Evolutionary conservation across 768 basidiomycete genomes (phyloP), one percentile per base, ranked within the genome.

Genomic region (Amanita fuliginea): DNA sequence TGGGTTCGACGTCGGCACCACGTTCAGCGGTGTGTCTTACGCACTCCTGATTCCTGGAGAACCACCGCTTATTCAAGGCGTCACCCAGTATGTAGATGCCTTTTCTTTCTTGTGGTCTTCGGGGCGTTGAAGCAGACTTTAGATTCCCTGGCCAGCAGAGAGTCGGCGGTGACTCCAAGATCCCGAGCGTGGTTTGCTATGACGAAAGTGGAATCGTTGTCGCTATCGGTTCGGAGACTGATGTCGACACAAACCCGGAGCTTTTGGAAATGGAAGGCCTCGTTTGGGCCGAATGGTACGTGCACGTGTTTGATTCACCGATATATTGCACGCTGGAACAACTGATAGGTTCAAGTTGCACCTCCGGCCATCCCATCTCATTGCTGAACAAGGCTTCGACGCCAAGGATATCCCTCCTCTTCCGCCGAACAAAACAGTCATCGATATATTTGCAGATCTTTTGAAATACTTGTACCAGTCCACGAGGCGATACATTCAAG

Each of bases 181-280:
- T 76, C 47, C 75, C 75, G 4, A 70, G 71, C 21, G 64, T 75
- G 46, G 52, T 76, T 10, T 77, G 69, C 55, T 76, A 76, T 50
- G 69, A 73, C 49, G 54, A 61, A 30, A 53, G 57, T 6, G 74
- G 74, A 0, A 54, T 54, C 0, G 63, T 71, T 14, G 61, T 64
- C 43, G 70, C 72, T 5, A 65, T 68, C 28, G 74, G 74, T 18
- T 73, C 73, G 11, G 74, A 75, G 56, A 68, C 74, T 1, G 58
- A 64, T 19, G 61, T 62, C 11, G 67, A 73, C 24, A 65, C 64
- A 26, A 61, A 72, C 26, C 56, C 62, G 3, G 66, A 69, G 37
- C 59, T 56, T 42, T 72, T 70, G 3, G 67, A 71, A 49, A 71
- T 73, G 8, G 67, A 71, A 47, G 63, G 61, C 16, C 72, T 69